Evolutionary conservation across 1,284 basidiomycete genomes (phyloP), one percentile per base, ranked within the genome.

Genomic region (Cutaneotrichosporon sp.): DNA sequence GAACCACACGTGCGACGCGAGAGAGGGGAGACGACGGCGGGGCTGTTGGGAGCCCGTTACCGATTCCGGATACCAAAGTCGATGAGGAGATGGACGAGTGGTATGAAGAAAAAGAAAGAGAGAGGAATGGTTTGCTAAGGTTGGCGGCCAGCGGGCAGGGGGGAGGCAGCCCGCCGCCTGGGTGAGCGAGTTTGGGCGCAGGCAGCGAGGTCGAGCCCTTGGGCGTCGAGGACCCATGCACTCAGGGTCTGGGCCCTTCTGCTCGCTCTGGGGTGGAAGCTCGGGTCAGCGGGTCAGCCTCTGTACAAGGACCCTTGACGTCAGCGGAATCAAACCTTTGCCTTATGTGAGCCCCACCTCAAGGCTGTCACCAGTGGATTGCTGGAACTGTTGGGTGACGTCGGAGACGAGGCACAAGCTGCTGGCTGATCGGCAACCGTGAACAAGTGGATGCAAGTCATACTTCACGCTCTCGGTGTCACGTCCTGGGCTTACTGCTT

Each of bases 21-120:
- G 51, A 53, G 49, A 53, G 51, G 50, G 51, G 51, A 53, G 51
- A 53, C 51, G 51, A 53, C 51, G 51, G 51, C 51, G 33, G 51
- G 51, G 51, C 34, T 53, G 51, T 53, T 53, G 51, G 51, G 34
- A 53, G 51, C 51, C 51, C 51, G 51, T 53, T 53, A 53, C 51
- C 51, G 51, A 53, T 34, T 38, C 51, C 51, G 51, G 51, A 53
- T 53, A 53, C 51, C 51, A 53, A 53, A 53, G 51, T 53, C 51
- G 18, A 53, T 38, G 51, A 38, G 27, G 51, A 53, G 51, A 53
- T 53, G 33, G 51, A 53, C 51, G 51, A 36, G 51, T 53, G 51
- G 51, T 53, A 53, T 53, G 34, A 25, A 27, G 34, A 42, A 38
- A 53, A 34, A 53, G n/a, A 53, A n/a, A n/a, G n/a, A n/a, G 13